Evolutionary conservation across 208 protist species (phyloP).

Genomic region (Naegleria gruberi): DNA sequence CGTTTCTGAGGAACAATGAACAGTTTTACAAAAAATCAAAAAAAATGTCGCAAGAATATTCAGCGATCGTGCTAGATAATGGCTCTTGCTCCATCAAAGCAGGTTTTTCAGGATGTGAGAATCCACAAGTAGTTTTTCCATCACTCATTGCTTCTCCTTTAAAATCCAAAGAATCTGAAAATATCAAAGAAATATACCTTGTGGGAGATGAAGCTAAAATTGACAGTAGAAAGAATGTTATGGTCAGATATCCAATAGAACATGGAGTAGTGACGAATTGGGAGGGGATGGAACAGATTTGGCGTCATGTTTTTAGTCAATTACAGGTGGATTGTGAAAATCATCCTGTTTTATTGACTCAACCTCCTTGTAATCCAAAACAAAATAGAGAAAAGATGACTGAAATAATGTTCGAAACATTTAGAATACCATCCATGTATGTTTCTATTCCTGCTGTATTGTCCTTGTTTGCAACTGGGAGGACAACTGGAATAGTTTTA

Average conservation of each 20-base stretch:
- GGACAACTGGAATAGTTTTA: constrained; percentile 83
- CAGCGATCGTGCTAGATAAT: constrained; percentile 42
- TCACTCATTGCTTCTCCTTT: no score
- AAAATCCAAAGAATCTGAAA: no score
- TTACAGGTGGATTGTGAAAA: neutral
- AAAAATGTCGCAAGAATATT: no score
- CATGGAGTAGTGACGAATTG: neutral
- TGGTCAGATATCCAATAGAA: neutral
- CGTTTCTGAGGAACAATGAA: no score
- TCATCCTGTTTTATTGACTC: neutral
- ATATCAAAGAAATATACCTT: no score
- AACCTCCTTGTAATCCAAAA: neutral
- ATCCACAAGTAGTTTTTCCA: neutral
- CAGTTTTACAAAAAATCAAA: no score
- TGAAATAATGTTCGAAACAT: constrained; percentile 48
- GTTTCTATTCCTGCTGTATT: constrained; percentile 55
- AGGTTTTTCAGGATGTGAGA: neutral
- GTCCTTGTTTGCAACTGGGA: constrained; percentile 78
- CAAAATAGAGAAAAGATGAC: constrained; percentile 22
- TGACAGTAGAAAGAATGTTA: no score
- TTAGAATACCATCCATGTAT: constrained; percentile 42
- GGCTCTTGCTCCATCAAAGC: constrained; percentile 23
- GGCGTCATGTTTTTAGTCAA: neutral
- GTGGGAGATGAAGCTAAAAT: no score
- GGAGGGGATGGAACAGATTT: neutral